phyloP scores from a whole-genome alignment of 2,329 filamentous ascomycete species.

The Calonectria henricotiae region DNA sequence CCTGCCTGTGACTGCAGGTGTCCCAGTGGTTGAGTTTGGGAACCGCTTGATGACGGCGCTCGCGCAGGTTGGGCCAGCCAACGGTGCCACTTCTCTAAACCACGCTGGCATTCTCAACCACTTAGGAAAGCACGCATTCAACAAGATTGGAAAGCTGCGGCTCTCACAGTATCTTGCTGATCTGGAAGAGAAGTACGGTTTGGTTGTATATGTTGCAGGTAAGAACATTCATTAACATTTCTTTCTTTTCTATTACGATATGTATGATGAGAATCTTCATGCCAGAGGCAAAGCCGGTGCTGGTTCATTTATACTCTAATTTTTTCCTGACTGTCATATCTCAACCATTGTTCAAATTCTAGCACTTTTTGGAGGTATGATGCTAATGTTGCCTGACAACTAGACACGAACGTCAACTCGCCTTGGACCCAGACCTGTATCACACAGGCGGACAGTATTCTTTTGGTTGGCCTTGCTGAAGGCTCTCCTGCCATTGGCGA shows the following conservation, averaged over 20 bases:
- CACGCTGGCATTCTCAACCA: constrained; percentile 96
- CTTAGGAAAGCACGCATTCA: constrained; percentile 95
- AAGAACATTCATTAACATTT: constrained; percentile 55
- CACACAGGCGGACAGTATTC: constrained; percentile 94
- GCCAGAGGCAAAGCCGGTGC: constrained; percentile 70
- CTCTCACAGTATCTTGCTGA: constrained; percentile 96
- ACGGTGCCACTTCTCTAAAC: constrained; percentile 92
- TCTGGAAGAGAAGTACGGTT: constrained; percentile 95
- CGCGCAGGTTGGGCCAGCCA: constrained; percentile 88
- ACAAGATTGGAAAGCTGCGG: constrained; percentile 96
- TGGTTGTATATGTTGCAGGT: constrained; percentile 94
- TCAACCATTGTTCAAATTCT: constrained; percentile 29
- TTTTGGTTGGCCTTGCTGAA: constrained; percentile 92
- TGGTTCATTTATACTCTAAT: constrained; percentile 76
- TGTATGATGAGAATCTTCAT: constrained; percentile 70
- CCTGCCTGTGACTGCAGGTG: constrained; percentile 89
- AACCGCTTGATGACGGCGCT: constrained; percentile 89
- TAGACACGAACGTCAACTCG: constrained; percentile 95
- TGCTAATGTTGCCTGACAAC: constrained; percentile 53
- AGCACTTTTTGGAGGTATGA: not conserved
- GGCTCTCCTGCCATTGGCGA: constrained; percentile 93
- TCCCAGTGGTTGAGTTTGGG: constrained; percentile 97
- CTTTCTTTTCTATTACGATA: constrained; percentile 2
- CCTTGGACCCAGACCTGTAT: constrained; percentile 99
- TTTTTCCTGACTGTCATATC: constrained; percentile 73